Evolutionary conservation across 139 green algal genomes (phyloP).

Genomic region (Pycnococcus provasolii): DNA sequence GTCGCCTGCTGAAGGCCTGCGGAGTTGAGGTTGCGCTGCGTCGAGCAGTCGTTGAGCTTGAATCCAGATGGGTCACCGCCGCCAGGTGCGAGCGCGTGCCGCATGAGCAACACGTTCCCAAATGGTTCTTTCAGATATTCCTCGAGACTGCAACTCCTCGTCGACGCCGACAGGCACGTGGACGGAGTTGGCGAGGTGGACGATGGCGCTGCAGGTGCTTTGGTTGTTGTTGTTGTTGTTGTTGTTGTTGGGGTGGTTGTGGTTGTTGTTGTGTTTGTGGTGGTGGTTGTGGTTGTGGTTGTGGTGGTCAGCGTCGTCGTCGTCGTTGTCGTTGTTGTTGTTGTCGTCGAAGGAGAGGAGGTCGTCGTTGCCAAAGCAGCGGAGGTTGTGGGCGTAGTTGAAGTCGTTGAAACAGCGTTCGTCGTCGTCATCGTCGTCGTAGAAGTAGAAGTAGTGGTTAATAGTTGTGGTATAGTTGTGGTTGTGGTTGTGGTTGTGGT

Average conservation of each 20-base stretch:
- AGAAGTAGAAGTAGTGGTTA: slow-evolving; percentile 5
- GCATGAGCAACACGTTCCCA: too few species aligned
- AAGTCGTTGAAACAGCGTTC: not conserved
- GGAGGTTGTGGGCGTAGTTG: not conserved
- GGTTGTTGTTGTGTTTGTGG: not conserved
- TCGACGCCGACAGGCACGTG: too few species aligned
- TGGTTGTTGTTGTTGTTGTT: not conserved
- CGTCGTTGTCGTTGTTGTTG: not conserved
- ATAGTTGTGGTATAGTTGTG: slow-evolving; percentile 1
- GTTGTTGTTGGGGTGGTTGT: not conserved
- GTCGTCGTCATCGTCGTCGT: not conserved
- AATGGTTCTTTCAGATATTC: too few species aligned
- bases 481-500: slow-evolving; percentile 1
- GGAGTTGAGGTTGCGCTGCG: too few species aligned
- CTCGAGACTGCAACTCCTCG: too few species aligned
- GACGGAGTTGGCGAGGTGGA: too few species aligned
- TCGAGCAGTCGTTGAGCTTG: too few species aligned
- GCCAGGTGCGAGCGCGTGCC: too few species aligned
- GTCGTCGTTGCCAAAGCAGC: not conserved
- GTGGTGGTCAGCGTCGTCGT: not conserved
- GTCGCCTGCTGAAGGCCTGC: too few species aligned
- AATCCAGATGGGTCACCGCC: too few species aligned
- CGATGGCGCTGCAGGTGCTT: too few species aligned
- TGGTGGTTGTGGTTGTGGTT: not conserved
- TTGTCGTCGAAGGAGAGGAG: not conserved